These are phyloP conservation scores for Ceratocystis cubensis DNA, from an alignment of 2,329 filamentous ascomycete genomes.

Conservation along the genomic window DNA sequence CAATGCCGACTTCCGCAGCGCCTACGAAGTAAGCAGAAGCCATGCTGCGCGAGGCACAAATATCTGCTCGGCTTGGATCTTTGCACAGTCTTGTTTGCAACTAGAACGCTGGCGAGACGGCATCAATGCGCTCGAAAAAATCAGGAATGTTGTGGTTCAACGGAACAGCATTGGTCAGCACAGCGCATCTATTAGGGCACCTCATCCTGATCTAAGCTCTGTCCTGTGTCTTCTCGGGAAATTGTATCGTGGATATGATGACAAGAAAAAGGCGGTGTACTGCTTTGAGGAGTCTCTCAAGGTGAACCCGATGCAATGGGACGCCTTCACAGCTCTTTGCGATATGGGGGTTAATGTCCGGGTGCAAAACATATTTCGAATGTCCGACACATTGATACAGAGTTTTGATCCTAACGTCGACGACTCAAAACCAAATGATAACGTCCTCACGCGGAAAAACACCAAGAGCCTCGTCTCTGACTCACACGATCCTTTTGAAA, in stretches of 20 bases:
- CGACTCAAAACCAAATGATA: conserved; percentile 18
- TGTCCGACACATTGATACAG: conserved; percentile 44
- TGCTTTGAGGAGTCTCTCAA: conserved; percentile 83
- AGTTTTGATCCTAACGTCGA: conserved; percentile 31
- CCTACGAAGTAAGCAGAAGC: conserved; percentile 68
- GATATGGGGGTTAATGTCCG: conserved; percentile 74
- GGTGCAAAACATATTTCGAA: conserved; percentile 74
- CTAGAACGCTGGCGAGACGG: conserved; percentile 72
- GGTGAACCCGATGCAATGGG: conserved; percentile 93
- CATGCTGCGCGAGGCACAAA: conserved; percentile 59
- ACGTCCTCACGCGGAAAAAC: conserved; percentile 19
- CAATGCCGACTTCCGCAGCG: conserved; percentile 69
- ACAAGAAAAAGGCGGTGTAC: conserved; percentile 69
- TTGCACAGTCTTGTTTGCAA: conserved; percentile 74
- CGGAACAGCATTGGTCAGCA: conserved; percentile 74
- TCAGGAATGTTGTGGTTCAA: conserved; percentile 59
- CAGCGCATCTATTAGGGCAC: conserved; percentile 59
- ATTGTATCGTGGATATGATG: conserved; percentile 69
- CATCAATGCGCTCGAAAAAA: conserved; percentile 70
- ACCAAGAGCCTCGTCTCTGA: conserved; percentile 15
- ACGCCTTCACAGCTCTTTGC: conserved; percentile 80
- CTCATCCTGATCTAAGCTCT: conserved; percentile 70
- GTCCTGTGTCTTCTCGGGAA: conserved; percentile 78
- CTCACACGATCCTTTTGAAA: conserved; percentile 41
- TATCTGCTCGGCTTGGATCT: conserved; percentile 79